These are phyloP conservation scores for Spathaspora passalidarum DNA, from an alignment of 805 yeast species.

Conservation along the genomic window DNA sequence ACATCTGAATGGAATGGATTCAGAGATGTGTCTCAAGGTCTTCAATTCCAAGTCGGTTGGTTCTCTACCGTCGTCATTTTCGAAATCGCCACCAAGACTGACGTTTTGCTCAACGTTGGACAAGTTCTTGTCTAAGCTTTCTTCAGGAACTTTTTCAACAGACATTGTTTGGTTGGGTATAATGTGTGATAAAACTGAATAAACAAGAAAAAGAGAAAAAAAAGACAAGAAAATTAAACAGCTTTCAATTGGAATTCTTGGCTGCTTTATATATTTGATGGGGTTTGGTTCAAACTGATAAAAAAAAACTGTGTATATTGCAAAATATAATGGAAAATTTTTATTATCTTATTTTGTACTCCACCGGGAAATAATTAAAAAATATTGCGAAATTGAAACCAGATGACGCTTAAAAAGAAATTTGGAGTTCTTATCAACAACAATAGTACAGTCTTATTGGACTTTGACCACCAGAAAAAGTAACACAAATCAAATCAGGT, in stretches of 20 bases:
- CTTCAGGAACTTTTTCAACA: conserved; percentile 6
- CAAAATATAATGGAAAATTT: background rate
- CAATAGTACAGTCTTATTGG: background rate
- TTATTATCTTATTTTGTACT: background rate
- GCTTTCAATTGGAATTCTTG: background rate
- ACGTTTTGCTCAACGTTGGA: conserved; percentile 3
- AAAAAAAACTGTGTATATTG: too few species aligned
- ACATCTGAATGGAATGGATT: conserved; percentile 50
- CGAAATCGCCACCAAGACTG: conserved; percentile 6
- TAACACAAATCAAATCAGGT: background rate
- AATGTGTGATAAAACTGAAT: background rate
- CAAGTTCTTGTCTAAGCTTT: conserved; percentile 5
- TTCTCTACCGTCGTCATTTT: conserved; percentile 33
- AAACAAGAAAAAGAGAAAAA: background rate
- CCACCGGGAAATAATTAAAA: background rate
- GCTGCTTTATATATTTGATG: background rate
- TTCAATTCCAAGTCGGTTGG: conserved; percentile 55
- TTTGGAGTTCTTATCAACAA: background rate
- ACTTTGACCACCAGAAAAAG: background rate
- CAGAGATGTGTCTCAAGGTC: conserved; percentile 52
- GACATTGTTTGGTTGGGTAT: conserved; percentile 1
- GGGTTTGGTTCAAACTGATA: background rate
- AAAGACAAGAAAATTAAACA: background rate
- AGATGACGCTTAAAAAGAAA: background rate
- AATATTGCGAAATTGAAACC: background rate